Evolutionary conservation across 148 eudicot genomes (phyloP), one percentile per base, ranked within the genome.

Genomic region (Vaccinium vitisidaea): DNA sequence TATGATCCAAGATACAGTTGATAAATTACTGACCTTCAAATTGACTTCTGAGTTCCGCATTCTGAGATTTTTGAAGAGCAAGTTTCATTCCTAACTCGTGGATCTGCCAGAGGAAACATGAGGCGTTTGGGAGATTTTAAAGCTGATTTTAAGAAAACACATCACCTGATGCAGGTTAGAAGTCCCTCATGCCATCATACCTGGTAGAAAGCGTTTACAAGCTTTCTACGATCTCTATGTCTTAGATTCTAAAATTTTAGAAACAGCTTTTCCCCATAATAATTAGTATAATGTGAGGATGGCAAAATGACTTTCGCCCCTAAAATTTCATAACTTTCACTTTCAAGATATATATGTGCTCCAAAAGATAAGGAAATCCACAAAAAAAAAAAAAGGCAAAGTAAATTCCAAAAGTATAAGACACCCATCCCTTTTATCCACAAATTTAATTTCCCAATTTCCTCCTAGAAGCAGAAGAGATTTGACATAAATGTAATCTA

Each of bases 1-100:
- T 75, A 54, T 18, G 12, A 18, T 69, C 21, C 77, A 75, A 80
- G 43, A 78, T 27, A 79, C 55, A 83, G 74, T 65, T 56, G 63
- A 53, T 61, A 77, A 81, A 49, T 54, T n/a, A 87, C 90, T 79
- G 73, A 97, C 99, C 99, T 92, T 93, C 98, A 87, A 91, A 91
- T 48, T 97, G 99, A 88, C 87, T 92, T 86, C 94, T 90, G 87
- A 97, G 93, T 87, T 95, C 97, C 12, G 92, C 88, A 88, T 95
- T 93, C 84, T 94, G 98, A 83, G 98, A 86, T 88, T 92, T 97
- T 91, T 95, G 98, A 88, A 90, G 88, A 87, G 98, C 92, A 85
- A 97, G 97, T 85, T 95, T 97, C 95, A 95, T 92, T 25, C 90
- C 90, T 86, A 97, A 88, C 87, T 97, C 98, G 67, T 93, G 93